Base-by-base conservation (phyloP, 257 asterid genomes). In the Coffea eugenioides region DNA sequence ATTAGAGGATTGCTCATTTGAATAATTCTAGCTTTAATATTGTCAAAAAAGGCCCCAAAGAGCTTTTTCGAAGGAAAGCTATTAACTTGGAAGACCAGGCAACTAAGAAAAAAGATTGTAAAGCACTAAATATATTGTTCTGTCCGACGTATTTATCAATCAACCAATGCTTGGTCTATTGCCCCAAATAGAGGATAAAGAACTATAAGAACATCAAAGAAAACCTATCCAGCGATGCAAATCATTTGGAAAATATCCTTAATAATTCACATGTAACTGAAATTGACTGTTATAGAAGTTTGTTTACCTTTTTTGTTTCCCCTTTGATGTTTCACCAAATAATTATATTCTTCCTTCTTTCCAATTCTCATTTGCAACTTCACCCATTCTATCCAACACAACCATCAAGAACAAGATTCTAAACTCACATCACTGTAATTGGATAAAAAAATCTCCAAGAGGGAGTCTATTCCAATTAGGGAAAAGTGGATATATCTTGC, bases 401-500 rank as follows among this genome's bases (percentile, higher is more conserved):
- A 43, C 57, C 49, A 49, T 64, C 31, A 36, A 13, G n/a, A 36
- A 80, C 39, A 64, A 34, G 8, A 57, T 41, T 56, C 12, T n/a
- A 21, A 80, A 39, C 31, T 46, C 39, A 43, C 54, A 36, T 65
- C 11, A 49, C 1, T 49, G 8, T 20, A 48, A 23, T 20, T 36
- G 80, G 71, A 39, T 25, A 59, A 41, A 7, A 7, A 36, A n/a
- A 59, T 59, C 57, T 61, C 36, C n/a, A 25, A 59, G 64, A 16
- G n/a, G 46, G 83, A 83, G 76, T 80, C 83, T 51, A 81, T 67
- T 21, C 76, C 84, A 83, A 73, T 76, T 36, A 80, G 18, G 20
- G 78, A 73, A 88, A 76, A 77, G 39, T 62, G 34, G 75, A 68
- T 41, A 68, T 41, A 41, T 21, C 6, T 25, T 27, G 76, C 52